These are phyloP conservation scores for Symbiodinium pilosum DNA, from an alignment of 73 alveolate species.

Conservation along the genomic window DNA sequence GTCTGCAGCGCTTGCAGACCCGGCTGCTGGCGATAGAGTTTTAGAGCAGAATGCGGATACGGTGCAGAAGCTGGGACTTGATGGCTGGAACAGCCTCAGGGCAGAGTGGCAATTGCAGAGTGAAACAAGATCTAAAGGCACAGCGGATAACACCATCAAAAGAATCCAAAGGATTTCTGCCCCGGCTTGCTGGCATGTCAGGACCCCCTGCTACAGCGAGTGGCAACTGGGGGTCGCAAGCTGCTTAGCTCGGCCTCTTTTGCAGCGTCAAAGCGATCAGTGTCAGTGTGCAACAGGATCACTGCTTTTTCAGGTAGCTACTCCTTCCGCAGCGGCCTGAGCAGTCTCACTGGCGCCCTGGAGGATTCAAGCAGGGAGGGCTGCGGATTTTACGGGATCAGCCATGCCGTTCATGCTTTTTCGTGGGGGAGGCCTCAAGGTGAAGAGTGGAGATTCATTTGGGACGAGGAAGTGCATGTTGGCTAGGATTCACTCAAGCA, in stretches of 20 bases:
- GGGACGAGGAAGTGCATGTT: too few species aligned
- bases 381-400: too few species aligned
- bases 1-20: constrained; percentile 48
- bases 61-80: constrained; percentile 33
- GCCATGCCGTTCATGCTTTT: too few species aligned
- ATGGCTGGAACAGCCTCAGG: constrained; percentile 38
- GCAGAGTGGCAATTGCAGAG: background rate
- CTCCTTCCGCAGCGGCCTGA: constrained; percentile 58
- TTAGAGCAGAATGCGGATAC: constrained; percentile 31
- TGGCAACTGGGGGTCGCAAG: constrained; percentile 49
- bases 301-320: constrained; percentile 25
- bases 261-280: background rate
- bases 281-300: too few species aligned
- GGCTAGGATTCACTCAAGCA: background rate
- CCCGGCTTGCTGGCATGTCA: background rate
- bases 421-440: too few species aligned
- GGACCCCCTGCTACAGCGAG: constrained; percentile 89
- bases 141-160: too few species aligned
- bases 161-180: too few species aligned
- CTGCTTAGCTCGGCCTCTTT: background rate
- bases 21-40: background rate
- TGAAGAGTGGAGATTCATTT: too few species aligned
- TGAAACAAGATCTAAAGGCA: background rate
- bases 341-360: constrained; percentile 12
- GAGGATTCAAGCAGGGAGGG: constrained; percentile 8